Evolutionary conservation across 1,139 yeast species (phyloP), one percentile per base, ranked within the genome.

Genomic region (Hanseniaspora uvarum): DNA sequence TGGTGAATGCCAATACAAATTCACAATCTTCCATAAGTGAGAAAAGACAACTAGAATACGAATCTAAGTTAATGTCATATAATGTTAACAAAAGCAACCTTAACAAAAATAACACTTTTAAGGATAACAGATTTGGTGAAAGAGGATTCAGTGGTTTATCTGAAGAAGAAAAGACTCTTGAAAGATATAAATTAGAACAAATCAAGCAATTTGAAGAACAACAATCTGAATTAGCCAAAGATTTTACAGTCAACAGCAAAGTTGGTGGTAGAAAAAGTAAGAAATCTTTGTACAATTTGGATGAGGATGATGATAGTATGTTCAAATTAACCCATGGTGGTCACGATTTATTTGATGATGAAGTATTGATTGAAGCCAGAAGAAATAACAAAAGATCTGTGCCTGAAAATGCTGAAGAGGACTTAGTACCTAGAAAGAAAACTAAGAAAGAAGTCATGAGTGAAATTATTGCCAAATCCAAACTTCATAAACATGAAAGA

Each of bases 361-460:
- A 73, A 58, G 46, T 36, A 23, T 23, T 50, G 59, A 54, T 61
- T 61, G 54, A 46, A 58, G 7, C 46, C 54, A 53, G 62, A 59
- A 50, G 56, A 62, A 60, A 56, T 21, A 58, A 59, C 14, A 61
- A 59, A 18, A 61, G 63, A 11, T 66, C 61, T 14, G 72, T 68
- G 38, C 68, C 63, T 7, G 74, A 70, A 46, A 76, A 70, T 45
- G 77, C 72, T 12, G 68, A 70, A 46, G 77, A 70, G 45, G 77
- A 72, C 10, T 67, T 62, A 1, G 76, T 76, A 0, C 72, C 73
- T 31, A 77, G 80, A 57, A 86, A 84, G 67, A 94, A 88, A 70
- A 78, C 92, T 31, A 89, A 92, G 65, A 86, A 87, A 45, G 98
- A 94, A 67, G 95, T 94, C 41, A 92, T 94, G 98, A 82, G 86